A percentile compares a stretch with the other conserved stretches of the same genome.
Conservation (phyloP, 441 rosid species). For the Mallotus repandus region DNA sequence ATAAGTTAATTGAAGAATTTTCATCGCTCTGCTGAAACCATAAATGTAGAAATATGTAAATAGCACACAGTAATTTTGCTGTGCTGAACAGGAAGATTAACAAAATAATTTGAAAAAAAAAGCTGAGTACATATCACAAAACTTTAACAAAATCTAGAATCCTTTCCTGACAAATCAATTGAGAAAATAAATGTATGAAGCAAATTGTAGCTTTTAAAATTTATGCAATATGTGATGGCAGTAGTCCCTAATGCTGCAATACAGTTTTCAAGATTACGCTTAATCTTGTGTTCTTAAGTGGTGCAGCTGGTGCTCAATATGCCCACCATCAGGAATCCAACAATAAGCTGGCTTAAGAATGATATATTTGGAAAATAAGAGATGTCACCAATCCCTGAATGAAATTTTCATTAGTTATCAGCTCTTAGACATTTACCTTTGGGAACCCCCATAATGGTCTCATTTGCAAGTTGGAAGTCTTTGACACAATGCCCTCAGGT, state of each 20-base stretch:
- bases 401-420: conserved; percentile 13
- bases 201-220: background rate
- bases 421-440: conserved; percentile 34
- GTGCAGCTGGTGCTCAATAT: background rate
- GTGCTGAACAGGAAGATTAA: background rate
- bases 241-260: background rate
- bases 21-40: conserved; percentile 26
- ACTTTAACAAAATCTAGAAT: background rate
- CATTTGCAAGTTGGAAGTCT: conserved; percentile 56
- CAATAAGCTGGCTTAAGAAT: background rate
- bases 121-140: background rate
- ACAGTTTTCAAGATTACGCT: background rate
- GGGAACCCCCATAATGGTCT: conserved; percentile 60
- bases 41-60: background rate
- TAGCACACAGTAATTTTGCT: background rate
- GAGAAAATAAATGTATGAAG: background rate
- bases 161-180: background rate
- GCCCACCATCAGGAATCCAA: background rate
- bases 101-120: background rate
- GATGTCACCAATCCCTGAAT: background rate
- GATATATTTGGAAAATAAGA: background rate
- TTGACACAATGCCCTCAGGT: conserved; percentile 51
- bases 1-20: conserved; percentile 35
- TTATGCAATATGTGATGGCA: background rate
- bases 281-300: background rate